Conservation (phyloP, 768 basidiomycete species). For the Scleroderma citrinum region DNA sequence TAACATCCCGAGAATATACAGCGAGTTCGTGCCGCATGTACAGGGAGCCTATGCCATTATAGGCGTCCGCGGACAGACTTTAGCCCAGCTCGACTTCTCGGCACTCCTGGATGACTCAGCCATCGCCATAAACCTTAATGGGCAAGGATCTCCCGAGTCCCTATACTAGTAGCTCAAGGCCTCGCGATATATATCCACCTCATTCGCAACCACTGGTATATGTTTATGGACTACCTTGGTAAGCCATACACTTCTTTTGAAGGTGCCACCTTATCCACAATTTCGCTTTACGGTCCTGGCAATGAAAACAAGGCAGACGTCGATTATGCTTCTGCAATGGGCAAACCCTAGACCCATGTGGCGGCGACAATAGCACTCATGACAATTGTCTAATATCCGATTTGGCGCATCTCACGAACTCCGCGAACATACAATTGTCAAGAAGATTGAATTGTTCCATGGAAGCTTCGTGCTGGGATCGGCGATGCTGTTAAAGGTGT, state of each 20-base stretch:
- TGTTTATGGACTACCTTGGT: constrained; percentile 9
- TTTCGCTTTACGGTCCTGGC: constrained; percentile 33
- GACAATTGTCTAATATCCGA: constrained; percentile 55
- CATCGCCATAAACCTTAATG: no score
- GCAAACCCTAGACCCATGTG: constrained; percentile 34
- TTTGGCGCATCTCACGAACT: constrained; percentile 92
- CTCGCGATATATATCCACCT: constrained; percentile 19
- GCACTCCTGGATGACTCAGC: no score
- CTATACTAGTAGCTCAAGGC: no score
- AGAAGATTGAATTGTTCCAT: constrained; percentile 87
- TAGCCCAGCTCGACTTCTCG: no score
- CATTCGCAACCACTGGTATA: constrained; percentile 20
- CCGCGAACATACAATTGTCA: constrained; percentile 89
- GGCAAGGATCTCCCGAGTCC: no score
- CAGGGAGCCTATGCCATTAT: no score
- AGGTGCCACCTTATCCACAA: constrained; percentile 17
- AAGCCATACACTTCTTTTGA: constrained; percentile 20
- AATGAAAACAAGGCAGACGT: constrained; percentile 48
- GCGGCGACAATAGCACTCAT: constrained; percentile 32
- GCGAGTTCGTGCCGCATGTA: no score
- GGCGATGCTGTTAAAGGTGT: constrained; percentile 83
- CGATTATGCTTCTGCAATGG: constrained; percentile 60
- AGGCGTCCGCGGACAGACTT: no score
- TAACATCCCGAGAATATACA: no score
- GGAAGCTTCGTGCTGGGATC: constrained; percentile 93